A percentile compares a stretch with the other conserved stretches of the same genome.
These are phyloP conservation scores for Tuber melanosporum DNA, from an alignment of 495 filamentous ascomycete species.

Conservation along the genomic window DNA sequence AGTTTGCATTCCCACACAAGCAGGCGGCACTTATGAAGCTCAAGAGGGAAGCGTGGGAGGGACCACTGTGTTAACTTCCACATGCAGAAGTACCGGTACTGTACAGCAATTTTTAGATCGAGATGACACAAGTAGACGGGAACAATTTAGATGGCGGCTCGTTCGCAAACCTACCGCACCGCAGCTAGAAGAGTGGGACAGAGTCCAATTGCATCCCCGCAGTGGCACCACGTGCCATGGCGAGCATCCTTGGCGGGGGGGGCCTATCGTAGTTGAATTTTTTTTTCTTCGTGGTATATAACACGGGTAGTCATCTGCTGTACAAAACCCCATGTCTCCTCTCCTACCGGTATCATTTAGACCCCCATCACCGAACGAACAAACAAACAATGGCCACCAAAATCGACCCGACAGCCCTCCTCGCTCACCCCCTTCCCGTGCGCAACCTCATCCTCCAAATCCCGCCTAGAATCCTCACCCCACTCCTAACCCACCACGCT, in stretches of 20 bases:
- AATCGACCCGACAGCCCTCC: conserved; percentile 32
- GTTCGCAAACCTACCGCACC: background rate
- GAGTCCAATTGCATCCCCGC: background rate
- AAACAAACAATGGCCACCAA: background rate
- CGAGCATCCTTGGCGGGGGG: background rate
- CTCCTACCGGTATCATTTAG: background rate
- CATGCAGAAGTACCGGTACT: background rate
- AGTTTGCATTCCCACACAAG: conserved; percentile 87
- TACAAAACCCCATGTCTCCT: background rate
- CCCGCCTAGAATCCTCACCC: conserved; percentile 22
- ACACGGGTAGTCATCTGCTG: background rate
- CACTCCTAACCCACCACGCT: conserved; percentile 28
- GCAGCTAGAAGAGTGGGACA: background rate
- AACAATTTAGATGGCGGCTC: background rate
- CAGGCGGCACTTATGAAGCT: conserved; percentile 82
- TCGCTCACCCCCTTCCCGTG: conserved; percentile 29
- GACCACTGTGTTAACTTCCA: conserved; percentile 47
- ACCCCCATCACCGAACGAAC: background rate
- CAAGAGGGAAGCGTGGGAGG: conserved; percentile 73
- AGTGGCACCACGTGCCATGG: background rate
- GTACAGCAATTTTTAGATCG: background rate
- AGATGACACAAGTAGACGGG: background rate
- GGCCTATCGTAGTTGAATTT: conserved; percentile 6
- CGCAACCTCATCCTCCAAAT: conserved; percentile 34
- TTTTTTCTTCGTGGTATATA: conserved; percentile 11